phyloP scores from a whole-genome alignment of 208 protist genomes.

The Trypanosoma conorhini region DNA sequence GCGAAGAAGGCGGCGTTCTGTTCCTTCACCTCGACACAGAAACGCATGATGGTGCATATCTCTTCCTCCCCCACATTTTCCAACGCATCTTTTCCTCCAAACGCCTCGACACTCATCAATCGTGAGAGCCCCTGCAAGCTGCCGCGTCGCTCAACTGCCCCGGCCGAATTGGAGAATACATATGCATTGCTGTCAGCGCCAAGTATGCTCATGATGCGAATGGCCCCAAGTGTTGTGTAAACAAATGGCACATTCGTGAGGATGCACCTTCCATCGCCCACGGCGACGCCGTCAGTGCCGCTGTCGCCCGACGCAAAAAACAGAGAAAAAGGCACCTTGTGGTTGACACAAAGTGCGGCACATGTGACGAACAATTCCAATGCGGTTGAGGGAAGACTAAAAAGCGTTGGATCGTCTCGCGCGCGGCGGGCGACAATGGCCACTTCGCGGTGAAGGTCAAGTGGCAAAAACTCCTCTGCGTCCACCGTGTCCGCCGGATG shows the following conservation, averaged over 20 bases:
- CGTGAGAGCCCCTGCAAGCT: slow-evolving; percentile 37
- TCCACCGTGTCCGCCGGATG: slow-evolving; percentile 56
- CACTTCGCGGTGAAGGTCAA: slow-evolving; percentile 68
- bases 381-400: slow-evolving; percentile 2
- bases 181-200: slow-evolving; percentile 8
- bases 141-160: slow-evolving; percentile 17
- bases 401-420: slow-evolving; percentile 16
- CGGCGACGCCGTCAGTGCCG: not conserved
- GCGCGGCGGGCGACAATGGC: slow-evolving; percentile 43
- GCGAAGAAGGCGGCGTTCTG: slow-evolving; percentile 56
- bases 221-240: slow-evolving; percentile 24
- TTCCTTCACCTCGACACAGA: slow-evolving; percentile 51
- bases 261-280: slow-evolving; percentile 19
- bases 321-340: slow-evolving; percentile 51
- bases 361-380: slow-evolving; percentile 61
- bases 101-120: slow-evolving; percentile 41
- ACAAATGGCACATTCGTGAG: slow-evolving; percentile 21
- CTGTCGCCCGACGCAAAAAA: slow-evolving; percentile 33
- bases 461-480: slow-evolving; percentile 49
- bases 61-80: slow-evolving; percentile 64
- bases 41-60: slow-evolving; percentile 57
- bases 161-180: slow-evolving; percentile 25
- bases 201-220: slow-evolving; percentile 57
- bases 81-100: slow-evolving; percentile 42
- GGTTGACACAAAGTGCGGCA: slow-evolving; percentile 60